A percentile compares a stretch with the other conserved stretches of the same genome.
Evolutionary conservation across 139 green algal genomes (phyloP).

Genomic region (Diplosphaera chodatii): DNA sequence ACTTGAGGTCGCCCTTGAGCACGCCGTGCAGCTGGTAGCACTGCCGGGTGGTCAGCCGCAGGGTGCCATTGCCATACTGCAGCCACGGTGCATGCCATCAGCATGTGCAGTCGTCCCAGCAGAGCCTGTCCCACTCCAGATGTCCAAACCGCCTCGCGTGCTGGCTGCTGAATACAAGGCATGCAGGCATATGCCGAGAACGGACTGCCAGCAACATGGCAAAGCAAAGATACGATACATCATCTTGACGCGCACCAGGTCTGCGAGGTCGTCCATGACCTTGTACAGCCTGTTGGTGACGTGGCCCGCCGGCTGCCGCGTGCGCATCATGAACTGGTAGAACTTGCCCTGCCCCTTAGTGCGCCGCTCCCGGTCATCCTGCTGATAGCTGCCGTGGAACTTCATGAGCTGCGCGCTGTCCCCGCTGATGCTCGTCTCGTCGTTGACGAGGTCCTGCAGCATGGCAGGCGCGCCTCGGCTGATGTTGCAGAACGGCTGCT

Average conservation of each 20-base stretch:
- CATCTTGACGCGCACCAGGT: conserved; percentile 86
- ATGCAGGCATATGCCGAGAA: too few species aligned
- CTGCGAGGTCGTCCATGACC: conserved; percentile 95
- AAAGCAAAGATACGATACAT: too few species aligned
- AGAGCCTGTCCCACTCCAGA: too few species aligned
- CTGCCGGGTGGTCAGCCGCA: conserved; percentile 97
- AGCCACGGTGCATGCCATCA: not conserved
- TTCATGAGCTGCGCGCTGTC: conserved; percentile 97
- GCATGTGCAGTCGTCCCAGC: too few species aligned
- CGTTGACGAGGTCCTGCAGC: conserved; percentile 68
- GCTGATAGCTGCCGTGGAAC: conserved; percentile 97
- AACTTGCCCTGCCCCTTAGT: conserved; percentile 85
- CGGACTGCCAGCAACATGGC: too few species aligned
- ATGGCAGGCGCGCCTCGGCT: too few species aligned
- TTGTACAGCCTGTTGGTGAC: conserved; percentile 96
- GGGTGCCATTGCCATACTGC: conserved; percentile 95
- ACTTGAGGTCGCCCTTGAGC: conserved; percentile 98
- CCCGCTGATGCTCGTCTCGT: conserved; percentile 79
- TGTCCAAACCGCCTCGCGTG: too few species aligned
- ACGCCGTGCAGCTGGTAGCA: conserved; percentile 97
- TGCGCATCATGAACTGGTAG: conserved; percentile 99
- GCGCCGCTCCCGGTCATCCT: conserved; percentile 94
- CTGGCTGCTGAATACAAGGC: too few species aligned
- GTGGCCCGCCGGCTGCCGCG: conserved; percentile 78
- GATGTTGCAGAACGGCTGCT: too few species aligned